Evolutionary conservation across 2,329 filamentous ascomycete species (phyloP), one percentile per base, ranked within the genome.

Genomic region (Teratosphaeria viscida): DNA sequence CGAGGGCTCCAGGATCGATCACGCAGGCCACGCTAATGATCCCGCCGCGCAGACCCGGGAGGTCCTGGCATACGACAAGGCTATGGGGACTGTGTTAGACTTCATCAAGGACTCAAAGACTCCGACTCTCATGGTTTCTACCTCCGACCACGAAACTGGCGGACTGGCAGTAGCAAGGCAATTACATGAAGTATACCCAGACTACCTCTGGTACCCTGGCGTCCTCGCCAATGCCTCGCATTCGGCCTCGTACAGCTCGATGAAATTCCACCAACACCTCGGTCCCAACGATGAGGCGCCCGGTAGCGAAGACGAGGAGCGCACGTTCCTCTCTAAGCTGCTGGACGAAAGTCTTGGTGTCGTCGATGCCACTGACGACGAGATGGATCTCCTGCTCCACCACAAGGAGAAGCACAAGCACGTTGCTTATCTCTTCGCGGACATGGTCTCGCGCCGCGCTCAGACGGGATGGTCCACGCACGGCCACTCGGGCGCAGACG

Each of bases 61-160:
- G 74, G 92, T 99, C 0, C 79, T 97, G n/a, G 92, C 91, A 57
- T 99, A 95, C 68, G 94, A 99, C 78, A 85, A 83, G 73, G 82
- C 94, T 1, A 95, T 99, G 75, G 79, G 86, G 66, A 81, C 84
- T 5, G 92, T 96, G 0, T 74, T 95, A 12, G 87, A 96, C 60
- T 99, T 96, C 71, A 80, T 99, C 60, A 82, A 90, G 54, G 76
- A 85, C 35, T 89, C 85, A 67, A 77, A 85, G 54, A 85, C 84
- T 0, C 85, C 92, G 32, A 89, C 88, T 29, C 82, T 96, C 10
- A 81, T 99, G 66, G 88, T 99, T 52, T 85, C 85, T 61, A 99
- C 94, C 2, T 95, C 90, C 60, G 94, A 99, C 74, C 94, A 99
- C 72, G 94, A 99, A 73, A 99, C 94, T 0, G 94, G 94, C 32